Base-by-base conservation (phyloP, 805 yeast species). In the Tetrapisispora iriomotensis region DNA sequence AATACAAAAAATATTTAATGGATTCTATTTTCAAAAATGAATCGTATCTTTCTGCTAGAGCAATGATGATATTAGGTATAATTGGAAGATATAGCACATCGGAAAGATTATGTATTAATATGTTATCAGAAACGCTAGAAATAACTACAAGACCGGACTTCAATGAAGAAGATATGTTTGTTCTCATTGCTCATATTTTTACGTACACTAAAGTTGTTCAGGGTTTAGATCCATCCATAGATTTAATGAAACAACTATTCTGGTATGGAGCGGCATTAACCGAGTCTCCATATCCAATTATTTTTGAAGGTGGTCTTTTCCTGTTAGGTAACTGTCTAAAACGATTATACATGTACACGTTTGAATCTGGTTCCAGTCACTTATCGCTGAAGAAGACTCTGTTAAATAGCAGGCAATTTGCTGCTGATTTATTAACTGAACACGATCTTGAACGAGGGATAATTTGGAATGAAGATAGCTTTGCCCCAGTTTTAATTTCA, bases 11-110 rank as follows among this genome's bases (percentile, higher is more conserved):
- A 27, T 71, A 73, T 47, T 72, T 80, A 4, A 65, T 78, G 43
- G 79, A 75, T 45, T 71, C 82, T 15, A 77, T 83, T 0, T 77
- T 78, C 50, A 62, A 65, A 34, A 59, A 66, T 3, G 67, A 68
- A 20, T 74, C 84, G 0, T 71, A 78, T 27, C 66, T 82, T 36
- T 83, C 82, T 48, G 73, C 75, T 5, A 67, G 90, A 39, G 83
- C 87, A 0, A 62, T 79, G 45, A 63, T 83, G 45, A 71, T 82
- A 6, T 67, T 83, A 14, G 92, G 95, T 29, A 74, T 80, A 27
- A 57, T 85, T 32, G 71, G 84, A 0, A 74, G 73, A 44, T 61
- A 67, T 10, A 86, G 85, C 21, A 72, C 81, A 20, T 74, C 75
- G 36, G 83, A 79, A 48, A 64, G 67, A n/a, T 51, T 65, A 47